Evolutionary conservation across 2,329 filamentous ascomycete genomes (phyloP).

Genomic region (Claviceps sp.): DNA sequence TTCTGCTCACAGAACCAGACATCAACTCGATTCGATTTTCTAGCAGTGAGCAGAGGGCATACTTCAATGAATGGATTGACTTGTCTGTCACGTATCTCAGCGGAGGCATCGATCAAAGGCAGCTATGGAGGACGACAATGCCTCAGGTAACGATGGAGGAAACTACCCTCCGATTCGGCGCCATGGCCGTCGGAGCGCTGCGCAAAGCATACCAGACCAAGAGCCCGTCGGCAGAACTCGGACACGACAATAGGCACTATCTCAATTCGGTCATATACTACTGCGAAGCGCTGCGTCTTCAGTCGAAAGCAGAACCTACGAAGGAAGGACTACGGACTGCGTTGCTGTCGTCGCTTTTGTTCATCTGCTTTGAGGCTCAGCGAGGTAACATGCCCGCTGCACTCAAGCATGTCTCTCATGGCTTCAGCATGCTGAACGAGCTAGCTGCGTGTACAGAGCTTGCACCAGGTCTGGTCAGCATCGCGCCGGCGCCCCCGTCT

Average conservation of each 20-base stretch:
- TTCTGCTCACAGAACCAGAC: slow-evolving; percentile 19
- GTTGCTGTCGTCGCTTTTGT: slow-evolving; percentile 24
- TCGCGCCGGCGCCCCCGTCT: slow-evolving; percentile 22
- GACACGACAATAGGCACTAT: slow-evolving; percentile 22
- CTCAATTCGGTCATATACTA: slow-evolving; percentile 27
- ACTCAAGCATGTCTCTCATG: slow-evolving; percentile 26
- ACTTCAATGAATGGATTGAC: slow-evolving; percentile 25
- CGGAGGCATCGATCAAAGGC: slow-evolving; percentile 19
- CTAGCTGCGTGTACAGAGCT: slow-evolving; percentile 22
- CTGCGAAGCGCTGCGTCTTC: slow-evolving; percentile 26
- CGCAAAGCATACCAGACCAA: slow-evolving; percentile 19
- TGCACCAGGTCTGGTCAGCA: slow-evolving; percentile 22
- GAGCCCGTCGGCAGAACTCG: slow-evolving; percentile 10
- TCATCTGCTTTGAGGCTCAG: slow-evolving; percentile 28
- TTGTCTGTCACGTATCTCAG: slow-evolving; percentile 23
- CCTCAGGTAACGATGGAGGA: slow-evolving; percentile 26
- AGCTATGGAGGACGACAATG: slow-evolving; percentile 26
- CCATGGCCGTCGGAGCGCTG: slow-evolving; percentile 27
- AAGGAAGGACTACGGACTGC: slow-evolving; percentile 25
- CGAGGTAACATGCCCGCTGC: slow-evolving; percentile 26
- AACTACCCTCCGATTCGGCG: slow-evolving; percentile 23
- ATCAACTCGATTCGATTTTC: slow-evolving; percentile 22
- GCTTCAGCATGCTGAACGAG: slow-evolving; percentile 27
- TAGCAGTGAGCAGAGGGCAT: slow-evolving; percentile 20
- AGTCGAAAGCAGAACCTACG: slow-evolving; percentile 22